Base-by-base conservation (phyloP, 345 rosid genomes). In the Lagerstroemia speciosa region DNA sequence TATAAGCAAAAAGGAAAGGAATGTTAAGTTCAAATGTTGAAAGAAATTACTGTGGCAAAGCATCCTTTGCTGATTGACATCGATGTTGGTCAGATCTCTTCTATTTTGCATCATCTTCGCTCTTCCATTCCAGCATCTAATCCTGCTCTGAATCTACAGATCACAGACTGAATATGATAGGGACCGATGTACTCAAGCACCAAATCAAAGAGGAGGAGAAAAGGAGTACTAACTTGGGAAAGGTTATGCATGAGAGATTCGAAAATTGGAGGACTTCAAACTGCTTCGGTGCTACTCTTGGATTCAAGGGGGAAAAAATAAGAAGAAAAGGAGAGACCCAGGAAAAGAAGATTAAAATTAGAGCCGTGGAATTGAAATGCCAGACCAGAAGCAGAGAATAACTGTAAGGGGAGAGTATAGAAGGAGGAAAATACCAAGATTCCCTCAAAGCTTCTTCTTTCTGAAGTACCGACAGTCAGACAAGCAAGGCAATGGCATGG, bases 1-100 rank as follows among this genome's bases (percentile, higher is more conserved):
- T 38, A 38, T 1, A 38, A 7, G 7, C 2, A 38, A 7, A 14
- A 38, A 1, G 43, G 38, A 57, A 62, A 67, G 70, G 62, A 73
- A n/a, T n/a, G n/a, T n/a, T n/a, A n/a, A n/a, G n/a, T n/a, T n/a
- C n/a, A n/a, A n/a, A n/a, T n/a, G n/a, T 70, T 45, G 46, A 61
- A 72, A 75, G 60, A 71, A 62, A 27, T 32, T 87, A 89, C 96
- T 85, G 81, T 0, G 84, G 66, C n/a, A 33, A 83, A 77, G 62
- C 84, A 74, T 78, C 92, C 78, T 75, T 87, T 87, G 75, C 78
- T 86, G 69, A 81, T 91, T 89, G 80, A 77, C 80, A 80, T 87
- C 82, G 48, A 94, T 87, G 38, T 50, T 72, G 73, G 91, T 80
- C 52, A 94, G 74, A 38, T 96, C 99, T 80, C 93, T 78, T 69